These are phyloP conservation scores for Amoeboaphelidium protococcarum DNA, from an alignment of 371 early-diverging fungal species.

Conservation along the genomic window DNA sequence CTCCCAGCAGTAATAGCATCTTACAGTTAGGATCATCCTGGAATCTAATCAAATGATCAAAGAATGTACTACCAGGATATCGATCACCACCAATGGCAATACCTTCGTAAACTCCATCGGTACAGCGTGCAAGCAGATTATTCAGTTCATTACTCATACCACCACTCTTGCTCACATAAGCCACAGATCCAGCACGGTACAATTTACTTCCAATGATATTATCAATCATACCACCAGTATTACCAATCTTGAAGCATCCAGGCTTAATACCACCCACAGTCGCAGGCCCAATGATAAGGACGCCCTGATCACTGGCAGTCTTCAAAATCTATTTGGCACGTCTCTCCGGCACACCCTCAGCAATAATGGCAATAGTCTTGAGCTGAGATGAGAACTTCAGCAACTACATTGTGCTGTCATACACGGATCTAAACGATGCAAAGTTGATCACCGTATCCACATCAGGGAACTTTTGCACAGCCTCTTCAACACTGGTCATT, in stretches of 20 bases:
- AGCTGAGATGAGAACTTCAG: constrained; percentile 39
- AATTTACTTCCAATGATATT: constrained; percentile 89
- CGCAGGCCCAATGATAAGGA: constrained; percentile 86
- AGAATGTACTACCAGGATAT: constrained; percentile 93
- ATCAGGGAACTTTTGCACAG: constrained; percentile 56
- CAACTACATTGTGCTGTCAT: constrained; percentile 66
- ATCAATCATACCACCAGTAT: constrained; percentile 99
- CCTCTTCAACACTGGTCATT: constrained; percentile 61
- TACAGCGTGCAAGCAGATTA: constrained; percentile 82
- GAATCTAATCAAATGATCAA: constrained; percentile 83
- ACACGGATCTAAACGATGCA: constrained; percentile 85
- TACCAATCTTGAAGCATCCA: constrained; percentile 97
- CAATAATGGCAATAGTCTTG: constrained; percentile 83
- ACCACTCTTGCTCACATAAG: constrained; percentile 90
- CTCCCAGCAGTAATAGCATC: constrained; percentile 81
- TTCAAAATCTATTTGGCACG: constrained; percentile 69
- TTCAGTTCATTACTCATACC: constrained; percentile 98
- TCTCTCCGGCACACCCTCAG: constrained; percentile 94
- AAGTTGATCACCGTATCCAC: constrained; percentile 89
- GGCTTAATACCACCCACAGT: constrained; percentile 92
- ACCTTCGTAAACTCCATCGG: constrained; percentile 94
- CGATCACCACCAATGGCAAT: constrained; percentile 95
- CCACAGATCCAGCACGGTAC: constrained; percentile 84
- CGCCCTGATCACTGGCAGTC: constrained; percentile 47
- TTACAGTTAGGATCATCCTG: constrained; percentile 76